phyloP scores from a whole-genome alignment of 768 basidiomycete genomes.

The Dioszegia crocea region DNA sequence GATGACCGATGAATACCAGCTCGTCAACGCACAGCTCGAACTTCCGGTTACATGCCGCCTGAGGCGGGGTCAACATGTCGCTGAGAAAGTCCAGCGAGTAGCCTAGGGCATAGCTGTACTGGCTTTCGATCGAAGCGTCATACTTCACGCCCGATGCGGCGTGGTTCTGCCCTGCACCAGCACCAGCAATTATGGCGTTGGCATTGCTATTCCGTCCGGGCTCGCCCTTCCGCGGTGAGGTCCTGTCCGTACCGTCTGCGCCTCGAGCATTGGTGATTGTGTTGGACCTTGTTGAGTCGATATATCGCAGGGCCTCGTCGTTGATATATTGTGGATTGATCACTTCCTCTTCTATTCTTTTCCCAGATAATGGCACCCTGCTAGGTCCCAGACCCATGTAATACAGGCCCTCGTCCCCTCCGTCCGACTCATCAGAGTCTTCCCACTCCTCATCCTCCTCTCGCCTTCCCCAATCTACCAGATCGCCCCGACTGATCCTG shows the following conservation, averaged over 20 bases:
- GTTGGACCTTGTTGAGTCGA: not conserved
- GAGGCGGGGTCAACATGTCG: conserved; percentile 69
- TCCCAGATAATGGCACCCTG: conserved; percentile 1
- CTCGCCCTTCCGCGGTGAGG: not conserved
- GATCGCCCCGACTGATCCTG: not conserved
- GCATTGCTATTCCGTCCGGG: not conserved
- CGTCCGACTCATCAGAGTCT: not conserved
- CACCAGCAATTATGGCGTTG: not conserved
- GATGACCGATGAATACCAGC: conserved; percentile 89
- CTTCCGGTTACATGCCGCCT: conserved; percentile 82
- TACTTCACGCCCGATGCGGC: not conserved
- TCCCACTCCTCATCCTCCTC: not conserved
- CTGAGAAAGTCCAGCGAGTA: conserved; percentile 78
- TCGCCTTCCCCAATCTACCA: not conserved
- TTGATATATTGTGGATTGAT: conserved; percentile 3
- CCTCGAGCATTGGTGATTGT: not conserved
- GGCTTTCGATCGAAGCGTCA: conserved; percentile 16
- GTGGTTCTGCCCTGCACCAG: not conserved
- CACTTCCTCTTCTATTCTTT: conserved; percentile 7
- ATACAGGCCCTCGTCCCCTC: conserved; percentile 1
- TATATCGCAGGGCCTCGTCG: not conserved
- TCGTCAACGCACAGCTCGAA: conserved; percentile 90
- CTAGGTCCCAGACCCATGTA: conserved; percentile 7
- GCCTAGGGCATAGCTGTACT: conserved; percentile 60
- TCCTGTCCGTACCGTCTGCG: not conserved